These are phyloP conservation scores for Colletotrichum shisoi DNA, from an alignment of 2,329 filamentous ascomycete genomes.

Conservation along the genomic window DNA sequence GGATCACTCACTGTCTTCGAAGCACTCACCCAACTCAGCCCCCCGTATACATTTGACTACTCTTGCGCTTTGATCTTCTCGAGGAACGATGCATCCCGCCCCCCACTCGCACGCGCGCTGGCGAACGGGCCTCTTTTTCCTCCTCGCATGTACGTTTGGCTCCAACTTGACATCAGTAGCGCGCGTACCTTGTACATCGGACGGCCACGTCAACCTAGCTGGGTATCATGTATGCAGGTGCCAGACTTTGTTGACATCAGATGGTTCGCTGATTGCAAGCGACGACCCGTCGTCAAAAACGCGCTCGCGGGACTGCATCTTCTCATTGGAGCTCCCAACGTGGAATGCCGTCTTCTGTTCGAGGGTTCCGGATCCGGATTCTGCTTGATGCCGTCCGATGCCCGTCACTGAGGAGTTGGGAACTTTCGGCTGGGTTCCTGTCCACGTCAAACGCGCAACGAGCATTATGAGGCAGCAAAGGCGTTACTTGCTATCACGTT, in stretches of 20 bases:
- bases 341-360: background rate
- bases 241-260: slow-evolving; percentile 9
- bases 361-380: background rate
- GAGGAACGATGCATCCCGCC: too few relatives aligned
- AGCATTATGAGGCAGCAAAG: background rate
- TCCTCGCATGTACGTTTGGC: background rate
- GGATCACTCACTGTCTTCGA: too few relatives aligned
- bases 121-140: background rate
- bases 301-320: background rate
- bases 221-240: background rate
- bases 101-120: background rate
- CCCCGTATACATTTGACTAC: too few relatives aligned
- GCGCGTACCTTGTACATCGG: background rate
- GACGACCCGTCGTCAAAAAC: background rate
- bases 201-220: background rate
- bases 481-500: slow-evolving; percentile 1
- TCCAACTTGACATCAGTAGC: background rate
- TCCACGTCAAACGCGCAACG: too few relatives aligned
- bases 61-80: too few relatives aligned
- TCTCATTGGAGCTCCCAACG: background rate
- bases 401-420: background rate
- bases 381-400: background rate
- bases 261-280: background rate
- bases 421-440: background rate
- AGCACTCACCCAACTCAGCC: too few relatives aligned